phyloP scores from a whole-genome alignment of 257 asterid genomes.

The Thymus quinquecostatus region DNA sequence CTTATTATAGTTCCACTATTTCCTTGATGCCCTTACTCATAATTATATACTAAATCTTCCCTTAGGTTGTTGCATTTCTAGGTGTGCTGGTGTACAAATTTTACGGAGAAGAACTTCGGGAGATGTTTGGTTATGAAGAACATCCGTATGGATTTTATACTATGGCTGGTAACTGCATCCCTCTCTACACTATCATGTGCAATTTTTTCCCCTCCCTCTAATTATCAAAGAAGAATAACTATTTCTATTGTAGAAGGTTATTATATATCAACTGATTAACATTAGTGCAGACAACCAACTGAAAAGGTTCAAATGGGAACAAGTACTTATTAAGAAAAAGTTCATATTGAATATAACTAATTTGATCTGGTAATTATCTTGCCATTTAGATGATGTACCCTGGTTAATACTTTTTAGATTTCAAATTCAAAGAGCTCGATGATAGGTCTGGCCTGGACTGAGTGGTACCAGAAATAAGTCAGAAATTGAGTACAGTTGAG shows the following conservation, averaged over 20 bases:
- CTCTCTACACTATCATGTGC: constrained; percentile 16
- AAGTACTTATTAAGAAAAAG: neutral
- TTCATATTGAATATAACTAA: neutral
- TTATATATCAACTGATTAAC: neutral
- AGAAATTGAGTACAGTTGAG: constrained; percentile 12
- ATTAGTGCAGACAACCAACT: neutral
- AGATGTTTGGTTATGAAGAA: constrained; percentile 97
- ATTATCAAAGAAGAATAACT: neutral
- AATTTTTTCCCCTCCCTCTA: neutral
- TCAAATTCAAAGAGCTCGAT: constrained; percentile 2
- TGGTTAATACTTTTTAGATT: constrained; percentile 13
- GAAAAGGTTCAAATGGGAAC: constrained; percentile 9
- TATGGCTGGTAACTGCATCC: constrained; percentile 75
- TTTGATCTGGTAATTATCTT: neutral
- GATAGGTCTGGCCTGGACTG: constrained; percentile 6
- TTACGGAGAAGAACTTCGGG: constrained; percentile 95
- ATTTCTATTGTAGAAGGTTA: neutral
- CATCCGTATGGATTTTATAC: constrained; percentile 98
- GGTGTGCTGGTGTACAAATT: constrained; percentile 94
- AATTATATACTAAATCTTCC: constrained; percentile 39
- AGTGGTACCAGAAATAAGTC: constrained; percentile 1
- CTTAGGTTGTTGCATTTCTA: constrained; percentile 90
- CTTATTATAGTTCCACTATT: neutral
- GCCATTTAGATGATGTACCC: constrained; percentile 11
- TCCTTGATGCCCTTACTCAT: constrained; percentile 8